Conservation (phyloP, 2,329 filamentous ascomycete genomes). For the Calonectria hawksworthii region DNA sequence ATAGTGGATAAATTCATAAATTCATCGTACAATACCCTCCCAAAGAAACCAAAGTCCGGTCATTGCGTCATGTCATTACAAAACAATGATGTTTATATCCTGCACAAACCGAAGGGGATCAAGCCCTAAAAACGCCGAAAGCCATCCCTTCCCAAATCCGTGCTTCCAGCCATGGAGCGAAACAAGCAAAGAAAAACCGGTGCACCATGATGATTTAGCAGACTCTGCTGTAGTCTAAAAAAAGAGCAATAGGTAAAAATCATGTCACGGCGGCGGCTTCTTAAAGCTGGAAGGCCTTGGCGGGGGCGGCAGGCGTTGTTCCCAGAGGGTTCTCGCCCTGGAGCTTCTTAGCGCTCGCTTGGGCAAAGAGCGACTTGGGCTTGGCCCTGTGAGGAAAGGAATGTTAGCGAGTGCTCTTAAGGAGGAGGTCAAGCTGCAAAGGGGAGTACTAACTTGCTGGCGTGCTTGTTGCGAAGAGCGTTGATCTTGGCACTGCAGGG, state of each 20-base stretch:
- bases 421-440: not conserved
- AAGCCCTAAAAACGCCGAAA: conserved; percentile 40
- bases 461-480: conserved; percentile 84
- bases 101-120: conserved; percentile 34
- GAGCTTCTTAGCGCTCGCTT: conserved; percentile 75
- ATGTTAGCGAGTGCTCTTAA: conserved; percentile 36
- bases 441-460: conserved; percentile 74
- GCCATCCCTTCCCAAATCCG: conserved; percentile 35
- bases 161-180: conserved; percentile 34
- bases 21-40: conserved; percentile 37
- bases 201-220: conserved; percentile 28
- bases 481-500: conserved; percentile 87
- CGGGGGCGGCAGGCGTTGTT: conserved; percentile 52
- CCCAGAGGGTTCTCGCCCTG: conserved; percentile 60
- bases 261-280: not conserved
- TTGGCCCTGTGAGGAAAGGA: conserved; percentile 64
- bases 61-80: conserved; percentile 50
- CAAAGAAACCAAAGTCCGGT: conserved; percentile 40
- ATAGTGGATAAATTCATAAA: conserved; percentile 38
- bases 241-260: conserved; percentile 17
- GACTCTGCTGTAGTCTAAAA: conserved; percentile 32
- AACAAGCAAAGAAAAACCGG: conserved; percentile 32
- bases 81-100: conserved; percentile 40
- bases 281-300: conserved; percentile 43
- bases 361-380: conserved; percentile 77